A percentile compares a stretch with the other conserved stretches of the same genome.
phyloP scores from a whole-genome alignment of 2,329 filamentous ascomycete species.

The Endocalyx cinctus region DNA sequence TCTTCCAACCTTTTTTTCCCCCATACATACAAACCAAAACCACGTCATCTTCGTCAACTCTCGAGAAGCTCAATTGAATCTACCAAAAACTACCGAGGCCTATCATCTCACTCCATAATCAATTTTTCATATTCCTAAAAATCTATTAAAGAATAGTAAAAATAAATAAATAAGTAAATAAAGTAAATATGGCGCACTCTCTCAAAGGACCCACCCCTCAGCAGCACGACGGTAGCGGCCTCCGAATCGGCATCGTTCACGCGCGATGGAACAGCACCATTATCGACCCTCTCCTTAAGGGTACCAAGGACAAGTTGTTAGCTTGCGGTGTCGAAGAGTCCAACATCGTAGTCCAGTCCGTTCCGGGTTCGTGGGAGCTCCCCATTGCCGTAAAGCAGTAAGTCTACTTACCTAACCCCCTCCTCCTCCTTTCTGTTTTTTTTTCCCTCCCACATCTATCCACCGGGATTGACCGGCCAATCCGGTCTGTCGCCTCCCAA shows the following conservation, averaged over 20 bases:
- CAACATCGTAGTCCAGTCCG: slow-evolving; percentile 85
- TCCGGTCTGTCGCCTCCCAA: too few species aligned
- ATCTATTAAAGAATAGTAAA: slow-evolving; percentile 1
- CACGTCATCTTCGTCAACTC: too few species aligned
- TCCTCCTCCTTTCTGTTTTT: slow-evolving; percentile 3
- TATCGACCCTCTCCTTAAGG: slow-evolving; percentile 78
- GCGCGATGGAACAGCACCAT: slow-evolving; percentile 91
- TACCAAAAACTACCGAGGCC: too few species aligned
- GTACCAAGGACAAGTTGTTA: slow-evolving; percentile 72
- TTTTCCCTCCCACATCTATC: slow-evolving; percentile 1
- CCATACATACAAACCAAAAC: too few species aligned
- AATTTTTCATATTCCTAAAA: slow-evolving; percentile 5
- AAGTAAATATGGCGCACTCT: slow-evolving; percentile 38
- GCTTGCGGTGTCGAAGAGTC: slow-evolving; percentile 76
- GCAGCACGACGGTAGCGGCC: slow-evolving; percentile 61
- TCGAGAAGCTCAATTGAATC: too few species aligned
- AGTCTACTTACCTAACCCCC: slow-evolving; percentile 20
- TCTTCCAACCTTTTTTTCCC: too few species aligned
- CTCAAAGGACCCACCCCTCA: slow-evolving; percentile 54
- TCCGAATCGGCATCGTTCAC: slow-evolving; percentile 93
- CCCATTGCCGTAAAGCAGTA: slow-evolving; percentile 85
- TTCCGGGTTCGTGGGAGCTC: slow-evolving; percentile 92
- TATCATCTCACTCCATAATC: too few species aligned
- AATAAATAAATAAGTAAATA: too few species aligned
- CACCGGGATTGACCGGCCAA: too few species aligned